Conservation (phyloP, 768 basidiomycete species). For the Podaxis sp. region DNA sequence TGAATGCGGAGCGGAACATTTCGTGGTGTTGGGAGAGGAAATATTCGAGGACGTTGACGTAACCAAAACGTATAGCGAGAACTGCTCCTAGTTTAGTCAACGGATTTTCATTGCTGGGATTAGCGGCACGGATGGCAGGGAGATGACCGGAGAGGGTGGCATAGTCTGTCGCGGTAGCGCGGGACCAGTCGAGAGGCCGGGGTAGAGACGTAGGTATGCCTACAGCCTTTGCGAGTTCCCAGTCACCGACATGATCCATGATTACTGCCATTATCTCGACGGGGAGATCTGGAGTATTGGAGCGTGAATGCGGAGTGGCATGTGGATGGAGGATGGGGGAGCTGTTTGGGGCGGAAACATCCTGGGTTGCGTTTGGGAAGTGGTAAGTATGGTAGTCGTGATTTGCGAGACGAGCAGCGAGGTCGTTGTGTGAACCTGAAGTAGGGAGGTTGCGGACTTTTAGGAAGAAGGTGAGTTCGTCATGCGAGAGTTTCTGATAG, state of each 20-base stretch:
- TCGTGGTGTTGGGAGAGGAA: slow-evolving; percentile 64
- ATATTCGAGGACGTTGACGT: slow-evolving; percentile 74
- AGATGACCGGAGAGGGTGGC: slow-evolving; percentile 70
- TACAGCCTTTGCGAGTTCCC: slow-evolving; percentile 81
- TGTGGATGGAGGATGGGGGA: slow-evolving; percentile 24
- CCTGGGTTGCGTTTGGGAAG: slow-evolving; percentile 40
- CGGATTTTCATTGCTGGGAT: slow-evolving; percentile 50
- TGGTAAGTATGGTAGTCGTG: slow-evolving; percentile 76
- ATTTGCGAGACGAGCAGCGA: slow-evolving; percentile 70
- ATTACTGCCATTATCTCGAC: slow-evolving; percentile 77
- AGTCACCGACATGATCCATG: slow-evolving; percentile 77
- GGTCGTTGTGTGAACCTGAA: slow-evolving; percentile 59
- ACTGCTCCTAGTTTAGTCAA: slow-evolving; percentile 73
- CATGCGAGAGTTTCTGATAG: slow-evolving; percentile 63
- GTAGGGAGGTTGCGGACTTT: slow-evolving; percentile 70
- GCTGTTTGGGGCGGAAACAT: slow-evolving; percentile 28
- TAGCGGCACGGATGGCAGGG: slow-evolving; percentile 57
- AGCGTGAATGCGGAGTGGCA: slow-evolving; percentile 26
- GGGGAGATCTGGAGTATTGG: slow-evolving; percentile 61
- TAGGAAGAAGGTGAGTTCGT: slow-evolving; percentile 75
- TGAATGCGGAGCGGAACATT: slow-evolving; percentile 65
- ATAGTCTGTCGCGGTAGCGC: slow-evolving; percentile 66
- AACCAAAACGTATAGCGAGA: slow-evolving; percentile 69
- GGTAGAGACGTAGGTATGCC: slow-evolving; percentile 69
- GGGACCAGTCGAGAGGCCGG: slow-evolving; percentile 68